Percentiles rank a stretch among this genome's conserved stretches.
phyloP scores from a whole-genome alignment of 202 grass and related monocot genomes.

The Panicum hallii region DNA sequence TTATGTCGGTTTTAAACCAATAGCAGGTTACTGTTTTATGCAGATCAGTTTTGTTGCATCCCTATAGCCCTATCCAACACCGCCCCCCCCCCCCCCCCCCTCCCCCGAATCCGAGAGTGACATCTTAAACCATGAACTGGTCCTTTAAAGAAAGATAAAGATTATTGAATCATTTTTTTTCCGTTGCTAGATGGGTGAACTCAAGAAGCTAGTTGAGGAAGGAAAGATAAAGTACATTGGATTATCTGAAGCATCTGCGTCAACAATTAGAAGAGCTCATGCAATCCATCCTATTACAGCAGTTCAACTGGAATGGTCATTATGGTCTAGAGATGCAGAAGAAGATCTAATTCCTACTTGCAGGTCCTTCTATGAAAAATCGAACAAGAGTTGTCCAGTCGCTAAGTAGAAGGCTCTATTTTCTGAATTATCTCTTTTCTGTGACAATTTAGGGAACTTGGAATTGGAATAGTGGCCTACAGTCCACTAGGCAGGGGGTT shows the following conservation, averaged over 20 bases:
- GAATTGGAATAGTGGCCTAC: slow-evolving; percentile 80
- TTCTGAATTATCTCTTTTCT: background rate
- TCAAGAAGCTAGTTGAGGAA: slow-evolving; percentile 77
- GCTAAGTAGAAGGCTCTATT: background rate
- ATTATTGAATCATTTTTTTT: slow-evolving; percentile 17
- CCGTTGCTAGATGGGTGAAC: slow-evolving; percentile 65
- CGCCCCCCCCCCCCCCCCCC: too few species aligned
- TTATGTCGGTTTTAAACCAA: background rate
- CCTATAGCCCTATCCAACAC: too few species aligned
- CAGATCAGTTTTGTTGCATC: background rate
- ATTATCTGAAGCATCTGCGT: slow-evolving; percentile 78
- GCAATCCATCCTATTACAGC: slow-evolving; percentile 77
- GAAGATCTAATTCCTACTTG: slow-evolving; percentile 77
- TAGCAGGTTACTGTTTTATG: background rate
- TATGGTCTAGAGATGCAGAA: slow-evolving; percentile 82
- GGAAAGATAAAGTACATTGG: slow-evolving; percentile 84
- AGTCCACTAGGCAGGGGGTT: slow-evolving; percentile 72
- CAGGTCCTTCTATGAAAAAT: slow-evolving; percentile 39
- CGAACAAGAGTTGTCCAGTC: background rate
- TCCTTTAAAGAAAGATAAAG: too few species aligned
- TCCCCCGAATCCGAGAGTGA: too few species aligned
- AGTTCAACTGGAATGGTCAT: slow-evolving; percentile 79
- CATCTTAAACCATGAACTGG: too few species aligned
- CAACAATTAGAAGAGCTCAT: slow-evolving; percentile 75
- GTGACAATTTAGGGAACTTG: slow-evolving; percentile 61